Conservation (phyloP, 331 rosid genomes). For the Acacia pycnantha region DNA sequence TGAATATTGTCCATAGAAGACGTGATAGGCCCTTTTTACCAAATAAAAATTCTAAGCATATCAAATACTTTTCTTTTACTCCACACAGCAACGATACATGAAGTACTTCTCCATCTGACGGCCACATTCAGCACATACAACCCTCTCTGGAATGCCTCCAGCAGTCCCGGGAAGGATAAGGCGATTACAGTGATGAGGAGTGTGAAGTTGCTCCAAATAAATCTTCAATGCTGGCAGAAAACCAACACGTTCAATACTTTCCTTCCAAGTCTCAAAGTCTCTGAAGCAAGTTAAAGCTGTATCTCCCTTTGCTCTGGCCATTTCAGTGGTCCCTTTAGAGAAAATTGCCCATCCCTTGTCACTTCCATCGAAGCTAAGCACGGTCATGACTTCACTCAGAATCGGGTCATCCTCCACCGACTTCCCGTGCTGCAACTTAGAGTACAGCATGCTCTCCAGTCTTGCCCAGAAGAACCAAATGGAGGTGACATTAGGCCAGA, state of each 20-base stretch:
- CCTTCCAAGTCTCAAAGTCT: conserved; percentile 36
- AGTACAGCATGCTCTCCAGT: conserved; percentile 59
- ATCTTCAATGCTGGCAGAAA: conserved; percentile 28
- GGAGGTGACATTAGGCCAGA: conserved; percentile 31
- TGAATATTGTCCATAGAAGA: background rate
- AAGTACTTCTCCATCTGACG: conserved; percentile 34
- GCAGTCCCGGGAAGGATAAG: conserved; percentile 19
- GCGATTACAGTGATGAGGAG: conserved; percentile 33
- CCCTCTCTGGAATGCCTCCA: conserved; percentile 30
- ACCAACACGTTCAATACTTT: conserved; percentile 7
- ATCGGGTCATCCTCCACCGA: conserved; percentile 34
- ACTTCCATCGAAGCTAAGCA: conserved; percentile 58
- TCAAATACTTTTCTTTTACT: background rate
- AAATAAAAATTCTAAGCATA: background rate
- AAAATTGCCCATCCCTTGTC: conserved; percentile 60
- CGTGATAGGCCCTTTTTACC: background rate
- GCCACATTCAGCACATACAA: conserved; percentile 33
- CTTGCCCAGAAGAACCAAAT: conserved; percentile 67
- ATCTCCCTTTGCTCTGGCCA: conserved; percentile 50
- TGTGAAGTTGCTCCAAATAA: conserved; percentile 15
- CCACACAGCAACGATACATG: conserved; percentile 32
- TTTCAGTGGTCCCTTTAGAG: conserved; percentile 36
- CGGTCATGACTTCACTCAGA: conserved; percentile 46
- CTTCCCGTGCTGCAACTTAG: conserved; percentile 35
- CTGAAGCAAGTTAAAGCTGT: conserved; percentile 26